These are phyloP conservation scores for Diplosphaera chodatii DNA, from an alignment of 139 green algal genomes.

Conservation along the genomic window DNA sequence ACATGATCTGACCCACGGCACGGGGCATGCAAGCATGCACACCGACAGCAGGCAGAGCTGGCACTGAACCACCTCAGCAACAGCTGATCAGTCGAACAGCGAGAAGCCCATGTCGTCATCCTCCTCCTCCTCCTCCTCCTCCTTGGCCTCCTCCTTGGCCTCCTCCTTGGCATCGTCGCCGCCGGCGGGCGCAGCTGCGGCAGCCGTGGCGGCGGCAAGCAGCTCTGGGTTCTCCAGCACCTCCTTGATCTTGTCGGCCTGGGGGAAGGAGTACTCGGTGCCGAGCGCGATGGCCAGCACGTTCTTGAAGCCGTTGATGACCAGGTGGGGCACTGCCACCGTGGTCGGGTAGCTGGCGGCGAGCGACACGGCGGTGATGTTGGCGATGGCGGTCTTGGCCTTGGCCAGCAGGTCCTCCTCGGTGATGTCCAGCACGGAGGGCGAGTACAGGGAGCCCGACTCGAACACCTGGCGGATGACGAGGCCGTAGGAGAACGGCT, in stretches of 20 bases:
- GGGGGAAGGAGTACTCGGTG: conserved; percentile 93
- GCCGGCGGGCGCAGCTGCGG: conserved; percentile 20
- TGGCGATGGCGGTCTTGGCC: conserved; percentile 64
- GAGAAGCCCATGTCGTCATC: conserved; percentile 60
- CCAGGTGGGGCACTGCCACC: conserved; percentile 77
- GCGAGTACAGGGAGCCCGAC: conserved; percentile 73
- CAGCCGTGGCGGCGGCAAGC: conserved; percentile 34
- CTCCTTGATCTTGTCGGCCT: conserved; percentile 92
- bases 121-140: conserved; percentile 64
- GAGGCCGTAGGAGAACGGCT: conserved; percentile 97
- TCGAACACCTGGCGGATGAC: conserved; percentile 82
- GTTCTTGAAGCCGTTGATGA: conserved; percentile 99
- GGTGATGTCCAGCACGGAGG: conserved; percentile 91
- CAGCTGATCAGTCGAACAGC: conserved; percentile 67
- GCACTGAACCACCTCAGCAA: too few species aligned
- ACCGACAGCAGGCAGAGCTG: too few species aligned
- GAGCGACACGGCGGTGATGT: conserved; percentile 83
- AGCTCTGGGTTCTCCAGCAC: conserved; percentile 77
- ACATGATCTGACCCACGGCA: too few species aligned
- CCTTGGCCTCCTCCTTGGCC: conserved; percentile 55
- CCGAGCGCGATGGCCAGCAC: conserved; percentile 83
- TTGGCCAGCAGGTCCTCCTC: conserved; percentile 78
- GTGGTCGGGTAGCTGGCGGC: conserved; percentile 76
- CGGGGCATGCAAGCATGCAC: too few species aligned
- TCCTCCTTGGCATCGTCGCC: too few species aligned